Conservation (phyloP, 2,329 filamentous ascomycete species). For the Fusarium succisae region DNA sequence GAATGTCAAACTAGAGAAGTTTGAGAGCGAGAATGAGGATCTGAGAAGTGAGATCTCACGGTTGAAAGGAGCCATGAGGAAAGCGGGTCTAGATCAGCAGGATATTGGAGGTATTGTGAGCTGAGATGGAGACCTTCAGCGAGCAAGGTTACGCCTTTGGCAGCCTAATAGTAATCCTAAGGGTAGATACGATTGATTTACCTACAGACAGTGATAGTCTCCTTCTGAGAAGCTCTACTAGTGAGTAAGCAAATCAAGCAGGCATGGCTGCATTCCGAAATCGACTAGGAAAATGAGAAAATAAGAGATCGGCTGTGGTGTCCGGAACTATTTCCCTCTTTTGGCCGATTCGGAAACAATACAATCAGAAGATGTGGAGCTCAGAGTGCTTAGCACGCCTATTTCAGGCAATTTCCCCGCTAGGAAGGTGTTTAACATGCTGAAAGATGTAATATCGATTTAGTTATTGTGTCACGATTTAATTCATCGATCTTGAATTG, state of each 20-base stretch:
- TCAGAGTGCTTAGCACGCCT: not conserved
- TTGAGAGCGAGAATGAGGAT: not conserved
- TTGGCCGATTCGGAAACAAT: rapidly evolving
- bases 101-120: rapidly evolving
- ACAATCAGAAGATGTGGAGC: rapidly evolving
- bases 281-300: not conserved
- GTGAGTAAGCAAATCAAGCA: not conserved
- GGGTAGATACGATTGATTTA: not conserved
- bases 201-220: not conserved
- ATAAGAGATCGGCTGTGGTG: rapidly evolving
- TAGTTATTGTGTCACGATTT: rapidly evolving
- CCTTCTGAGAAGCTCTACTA: rapidly evolving
- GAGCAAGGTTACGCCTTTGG: rapidly evolving
- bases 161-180: rapidly evolving
- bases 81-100: not conserved
- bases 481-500: not conserved
- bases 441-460: too few species aligned
- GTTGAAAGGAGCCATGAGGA: not conserved
- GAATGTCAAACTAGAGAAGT: not conserved
- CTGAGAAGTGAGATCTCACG: not conserved
- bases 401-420: not conserved
- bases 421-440: rapidly evolving
- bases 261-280: not conserved
- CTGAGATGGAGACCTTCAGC: not conserved
- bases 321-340: not conserved